phyloP scores from a whole-genome alignment of 2,329 filamentous ascomycete genomes.

The Cladosporium cucumerinum region DNA sequence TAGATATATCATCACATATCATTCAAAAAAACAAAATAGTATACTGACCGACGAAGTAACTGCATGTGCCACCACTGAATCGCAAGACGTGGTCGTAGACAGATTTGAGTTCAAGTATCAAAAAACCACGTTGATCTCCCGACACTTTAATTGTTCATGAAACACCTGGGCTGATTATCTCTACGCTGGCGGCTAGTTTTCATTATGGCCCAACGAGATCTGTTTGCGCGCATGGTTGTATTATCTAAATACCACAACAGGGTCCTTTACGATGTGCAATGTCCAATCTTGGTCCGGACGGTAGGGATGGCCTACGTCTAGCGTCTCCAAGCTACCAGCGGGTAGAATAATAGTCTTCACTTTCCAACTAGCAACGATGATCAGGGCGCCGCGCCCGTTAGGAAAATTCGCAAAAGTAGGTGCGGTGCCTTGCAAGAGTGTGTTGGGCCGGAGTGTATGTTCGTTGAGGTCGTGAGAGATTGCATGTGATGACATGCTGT shows the following conservation, averaged over 20 bases:
- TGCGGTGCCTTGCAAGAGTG: background rate
- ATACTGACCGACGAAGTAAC: background rate
- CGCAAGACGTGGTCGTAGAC: background rate
- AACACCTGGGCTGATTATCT: no score
- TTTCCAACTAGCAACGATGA: background rate
- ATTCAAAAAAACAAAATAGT: no score
- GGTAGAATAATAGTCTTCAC: background rate
- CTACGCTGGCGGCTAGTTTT: no score
- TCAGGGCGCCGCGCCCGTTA: background rate
- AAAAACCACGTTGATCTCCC: background rate
- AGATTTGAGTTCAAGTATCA: background rate
- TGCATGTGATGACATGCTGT: background rate
- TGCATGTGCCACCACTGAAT: background rate
- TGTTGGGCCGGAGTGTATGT: background rate
- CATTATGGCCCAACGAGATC: no score
- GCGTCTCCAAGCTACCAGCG: background rate
- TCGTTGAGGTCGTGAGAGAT: background rate
- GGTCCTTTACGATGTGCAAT: background rate
- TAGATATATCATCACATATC: background rate
- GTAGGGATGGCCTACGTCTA: background rate
- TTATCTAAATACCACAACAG: background rate
- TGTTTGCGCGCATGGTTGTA: background rate
- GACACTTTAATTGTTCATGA: background rate
- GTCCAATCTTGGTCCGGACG: background rate
- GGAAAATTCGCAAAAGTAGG: background rate